phyloP scores from a whole-genome alignment of 2,329 filamentous ascomycete species.

The Alternaria atra region DNA sequence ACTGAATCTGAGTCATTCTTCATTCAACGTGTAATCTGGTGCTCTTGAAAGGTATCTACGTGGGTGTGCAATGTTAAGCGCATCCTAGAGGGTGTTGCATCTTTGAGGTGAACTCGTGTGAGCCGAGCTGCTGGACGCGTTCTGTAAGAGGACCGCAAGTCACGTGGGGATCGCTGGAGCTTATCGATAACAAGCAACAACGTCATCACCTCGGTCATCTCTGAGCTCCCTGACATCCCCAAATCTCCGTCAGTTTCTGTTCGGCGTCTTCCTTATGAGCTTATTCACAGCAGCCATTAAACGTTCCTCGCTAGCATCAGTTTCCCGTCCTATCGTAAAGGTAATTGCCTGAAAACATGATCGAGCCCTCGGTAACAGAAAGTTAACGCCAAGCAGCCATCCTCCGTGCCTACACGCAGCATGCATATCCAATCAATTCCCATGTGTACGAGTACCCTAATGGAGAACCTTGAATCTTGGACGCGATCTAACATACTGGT shows the following conservation, averaged over 20 bases:
- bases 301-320: constrained; percentile 31
- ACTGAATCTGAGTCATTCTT: not conserved
- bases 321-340: constrained; percentile 28
- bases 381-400: constrained; percentile 40
- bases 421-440: constrained; percentile 92
- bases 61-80: not conserved
- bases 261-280: constrained; percentile 46
- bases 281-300: constrained; percentile 39
- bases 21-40: not conserved
- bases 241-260: constrained; percentile 54
- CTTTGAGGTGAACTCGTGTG: not conserved
- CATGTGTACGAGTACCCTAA: constrained; percentile 71
- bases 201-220: constrained; percentile 33
- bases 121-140: not conserved
- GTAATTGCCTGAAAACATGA: not conserved
- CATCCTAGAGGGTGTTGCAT: not conserved
- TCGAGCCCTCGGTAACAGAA: not conserved
- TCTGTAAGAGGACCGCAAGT: not conserved
- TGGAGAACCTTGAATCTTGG: constrained; percentile 2
- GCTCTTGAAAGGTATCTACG: not conserved
- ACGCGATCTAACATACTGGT: constrained; percentile 3
- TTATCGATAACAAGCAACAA: constrained; percentile 18
- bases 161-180: not conserved
- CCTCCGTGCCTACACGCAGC: constrained; percentile 52
- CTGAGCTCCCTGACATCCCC: constrained; percentile 61